phyloP scores from a whole-genome alignment of 495 filamentous ascomycete genomes.

The Penicillium taxi region DNA sequence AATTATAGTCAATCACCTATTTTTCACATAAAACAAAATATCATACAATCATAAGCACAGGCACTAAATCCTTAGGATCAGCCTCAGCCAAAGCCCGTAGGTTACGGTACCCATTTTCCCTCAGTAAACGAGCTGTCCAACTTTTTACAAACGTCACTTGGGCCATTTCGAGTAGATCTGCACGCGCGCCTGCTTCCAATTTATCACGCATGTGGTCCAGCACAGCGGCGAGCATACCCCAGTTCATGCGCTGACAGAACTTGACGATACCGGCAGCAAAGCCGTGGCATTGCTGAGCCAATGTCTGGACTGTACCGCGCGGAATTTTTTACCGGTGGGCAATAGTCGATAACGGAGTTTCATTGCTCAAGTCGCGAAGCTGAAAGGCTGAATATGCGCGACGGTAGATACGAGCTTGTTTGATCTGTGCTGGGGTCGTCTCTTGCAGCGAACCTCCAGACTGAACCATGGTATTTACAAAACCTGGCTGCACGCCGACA shows the following conservation, averaged over 20 bases:
- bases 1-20: background rate
- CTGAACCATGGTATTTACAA: constrained; percentile 69
- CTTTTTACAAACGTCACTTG: constrained; percentile 74
- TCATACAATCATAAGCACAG: constrained; percentile 59
- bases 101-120: constrained; percentile 68
- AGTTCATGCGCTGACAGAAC: constrained; percentile 68
- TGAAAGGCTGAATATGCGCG: constrained; percentile 75
- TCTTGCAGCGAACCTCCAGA: constrained; percentile 58
- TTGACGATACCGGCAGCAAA: constrained; percentile 72
- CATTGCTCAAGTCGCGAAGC: constrained; percentile 74
- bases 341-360: constrained; percentile 62
- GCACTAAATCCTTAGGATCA: constrained; percentile 56
- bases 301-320: constrained; percentile 62
- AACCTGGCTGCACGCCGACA: constrained; percentile 59
- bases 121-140: constrained; percentile 65
- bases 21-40: background rate
- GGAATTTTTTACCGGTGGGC: constrained; percentile 61
- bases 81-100: constrained; percentile 61
- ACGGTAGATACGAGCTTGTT: constrained; percentile 57
- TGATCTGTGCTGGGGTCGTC: constrained; percentile 50
- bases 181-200: constrained; percentile 63
- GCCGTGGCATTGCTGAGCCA: constrained; percentile 68
- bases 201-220: constrained; percentile 72
- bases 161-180: constrained; percentile 64
- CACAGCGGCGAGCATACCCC: constrained; percentile 65